Conservation (phyloP, 2,329 filamentous ascomycete genomes). For the Neurospora crassa region DNA sequence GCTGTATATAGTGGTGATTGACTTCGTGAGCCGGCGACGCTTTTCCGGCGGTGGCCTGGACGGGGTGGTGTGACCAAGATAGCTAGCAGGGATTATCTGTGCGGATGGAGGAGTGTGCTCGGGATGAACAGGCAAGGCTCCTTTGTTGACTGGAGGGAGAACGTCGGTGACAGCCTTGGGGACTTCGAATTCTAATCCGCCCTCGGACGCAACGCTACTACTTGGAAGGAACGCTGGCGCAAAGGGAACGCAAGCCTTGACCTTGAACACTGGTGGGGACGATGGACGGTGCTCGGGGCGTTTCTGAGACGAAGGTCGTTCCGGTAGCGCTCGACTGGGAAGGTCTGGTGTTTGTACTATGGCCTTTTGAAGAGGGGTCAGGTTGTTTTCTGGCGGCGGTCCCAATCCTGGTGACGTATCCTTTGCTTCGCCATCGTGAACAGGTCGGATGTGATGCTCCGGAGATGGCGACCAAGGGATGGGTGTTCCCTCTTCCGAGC, state of each 20-base stretch:
- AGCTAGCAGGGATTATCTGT: conserved; percentile 18
- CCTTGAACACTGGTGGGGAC: background rate
- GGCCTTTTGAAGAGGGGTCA: background rate
- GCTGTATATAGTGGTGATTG: background rate
- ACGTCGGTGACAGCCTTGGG: conserved; percentile 13
- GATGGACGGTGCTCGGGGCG: background rate
- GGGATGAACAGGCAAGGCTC: background rate
- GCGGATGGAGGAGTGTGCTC: conserved; percentile 20
- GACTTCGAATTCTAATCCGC: conserved; percentile 13
- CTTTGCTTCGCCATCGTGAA: background rate
- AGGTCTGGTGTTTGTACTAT: background rate
- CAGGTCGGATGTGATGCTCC: background rate
- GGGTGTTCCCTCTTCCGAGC: background rate
- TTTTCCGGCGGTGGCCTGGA: conserved; percentile 4
- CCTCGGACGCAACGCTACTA: conserved; percentile 13
- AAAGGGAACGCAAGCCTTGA: background rate
- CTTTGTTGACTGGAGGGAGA: conserved; percentile 3
- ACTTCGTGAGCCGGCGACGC: conserved; percentile 9
- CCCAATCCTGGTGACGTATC: background rate
- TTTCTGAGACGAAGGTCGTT: background rate
- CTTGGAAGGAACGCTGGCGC: conserved; percentile 7
- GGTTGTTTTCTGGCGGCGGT: background rate
- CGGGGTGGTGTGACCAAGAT: conserved; percentile 3
- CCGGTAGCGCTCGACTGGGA: background rate
- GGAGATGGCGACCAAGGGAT: conserved; percentile 2